These are phyloP conservation scores for Saccharomycopsis oosterbeekiorum DNA, from an alignment of 805 yeast species.

Conservation along the genomic window DNA sequence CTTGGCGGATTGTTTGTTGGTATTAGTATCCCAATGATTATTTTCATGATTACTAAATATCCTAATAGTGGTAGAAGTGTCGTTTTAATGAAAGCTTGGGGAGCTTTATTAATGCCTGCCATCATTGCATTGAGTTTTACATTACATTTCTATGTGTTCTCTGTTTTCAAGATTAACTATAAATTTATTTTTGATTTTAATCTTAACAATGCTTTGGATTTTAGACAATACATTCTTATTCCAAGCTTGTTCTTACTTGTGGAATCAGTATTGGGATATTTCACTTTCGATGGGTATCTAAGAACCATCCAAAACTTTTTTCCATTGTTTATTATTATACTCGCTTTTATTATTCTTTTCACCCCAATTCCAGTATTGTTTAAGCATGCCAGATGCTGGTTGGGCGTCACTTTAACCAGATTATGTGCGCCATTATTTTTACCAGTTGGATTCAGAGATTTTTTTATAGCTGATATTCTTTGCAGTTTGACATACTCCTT, in stretches of 20 bases:
- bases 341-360: slow-evolving; percentile 34
- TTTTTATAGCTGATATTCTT: slow-evolving; percentile 84
- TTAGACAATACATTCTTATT: slow-evolving; percentile 52
- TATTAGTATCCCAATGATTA: slow-evolving; percentile 55
- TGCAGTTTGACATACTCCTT: slow-evolving; percentile 83
- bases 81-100: slow-evolving; percentile 78
- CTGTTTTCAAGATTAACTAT: slow-evolving; percentile 68
- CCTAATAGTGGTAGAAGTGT: not conserved
- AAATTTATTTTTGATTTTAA: slow-evolving; percentile 87
- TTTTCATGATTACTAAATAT: slow-evolving; percentile 41
- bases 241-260: slow-evolving; percentile 51
- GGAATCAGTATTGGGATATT: slow-evolving; percentile 57
- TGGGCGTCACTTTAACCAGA: slow-evolving; percentile 61
- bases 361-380: slow-evolving; percentile 54
- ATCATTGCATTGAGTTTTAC: slow-evolving; percentile 58
- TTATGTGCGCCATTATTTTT: slow-evolving; percentile 73
- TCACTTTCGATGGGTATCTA: slow-evolving; percentile 51
- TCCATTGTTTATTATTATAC: slow-evolving; percentile 53
- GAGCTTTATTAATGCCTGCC: slow-evolving; percentile 65
- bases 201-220: slow-evolving; percentile 54
- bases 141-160: slow-evolving; percentile 65
- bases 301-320: slow-evolving; percentile 25
- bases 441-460: slow-evolving; percentile 93
- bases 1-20: slow-evolving; percentile 64
- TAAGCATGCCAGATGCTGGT: slow-evolving; percentile 67